Conservation (phyloP, 257 asterid genomes). For the Salvia splendens region DNA sequence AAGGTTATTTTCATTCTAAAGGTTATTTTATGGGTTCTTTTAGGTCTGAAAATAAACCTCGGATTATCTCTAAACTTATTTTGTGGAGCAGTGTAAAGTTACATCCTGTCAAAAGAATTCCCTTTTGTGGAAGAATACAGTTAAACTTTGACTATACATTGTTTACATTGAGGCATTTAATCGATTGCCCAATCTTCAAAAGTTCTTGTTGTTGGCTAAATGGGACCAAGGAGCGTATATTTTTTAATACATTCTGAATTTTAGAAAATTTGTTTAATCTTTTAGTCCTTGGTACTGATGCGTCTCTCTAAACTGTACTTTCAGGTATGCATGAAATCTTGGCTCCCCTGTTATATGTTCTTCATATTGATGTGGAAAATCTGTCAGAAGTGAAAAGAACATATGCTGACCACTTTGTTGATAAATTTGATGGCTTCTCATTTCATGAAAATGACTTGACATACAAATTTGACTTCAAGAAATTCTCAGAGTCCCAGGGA, state of each 20-base stretch:
- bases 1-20: too few species aligned
- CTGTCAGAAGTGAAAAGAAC: constrained; percentile 69
- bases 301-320: constrained; percentile 28
- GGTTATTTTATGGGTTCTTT: too few species aligned
- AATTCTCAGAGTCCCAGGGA: constrained; percentile 57
- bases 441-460: constrained; percentile 72
- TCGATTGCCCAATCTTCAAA: background rate
- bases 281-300: constrained; percentile 20
- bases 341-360: constrained; percentile 85
- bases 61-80: background rate
- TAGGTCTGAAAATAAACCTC: too few species aligned
- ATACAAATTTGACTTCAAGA: constrained; percentile 76
- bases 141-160: background rate
- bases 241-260: background rate
- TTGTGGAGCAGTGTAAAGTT: background rate
- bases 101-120: background rate
- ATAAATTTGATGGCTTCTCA: constrained; percentile 79
- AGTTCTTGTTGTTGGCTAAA: background rate
- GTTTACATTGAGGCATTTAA: background rate
- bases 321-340: constrained; percentile 93
- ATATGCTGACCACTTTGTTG: constrained; percentile 70
- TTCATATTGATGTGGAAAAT: constrained; percentile 66
- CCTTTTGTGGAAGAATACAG: background rate
- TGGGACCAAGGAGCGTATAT: background rate
- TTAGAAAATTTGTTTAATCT: background rate